phyloP scores from a whole-genome alignment of 495 filamentous ascomycete species.

The Penicillium turbatum region DNA sequence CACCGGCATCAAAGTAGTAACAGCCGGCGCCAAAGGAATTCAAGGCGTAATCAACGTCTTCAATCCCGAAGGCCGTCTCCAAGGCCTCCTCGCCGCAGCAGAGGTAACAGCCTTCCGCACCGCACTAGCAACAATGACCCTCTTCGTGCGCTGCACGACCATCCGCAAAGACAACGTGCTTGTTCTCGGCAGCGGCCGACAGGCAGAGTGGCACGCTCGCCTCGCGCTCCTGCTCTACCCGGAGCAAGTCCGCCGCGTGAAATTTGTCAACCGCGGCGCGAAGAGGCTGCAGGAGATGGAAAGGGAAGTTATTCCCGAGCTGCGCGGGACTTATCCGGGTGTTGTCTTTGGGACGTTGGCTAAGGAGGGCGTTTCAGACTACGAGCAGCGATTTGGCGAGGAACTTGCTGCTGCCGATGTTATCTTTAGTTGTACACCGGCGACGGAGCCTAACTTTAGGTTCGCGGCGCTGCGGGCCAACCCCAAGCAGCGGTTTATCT shows the following conservation, averaged over 20 bases:
- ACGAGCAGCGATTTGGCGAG: constrained; percentile 21
- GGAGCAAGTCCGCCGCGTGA: constrained; percentile 63
- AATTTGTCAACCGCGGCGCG: constrained; percentile 71
- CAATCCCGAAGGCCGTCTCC: constrained; percentile 58
- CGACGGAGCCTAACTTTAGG: constrained; percentile 57
- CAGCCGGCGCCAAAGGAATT: constrained; percentile 37
- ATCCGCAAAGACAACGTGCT: constrained; percentile 58
- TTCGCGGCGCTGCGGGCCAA: constrained; percentile 43
- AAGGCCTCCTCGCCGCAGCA: constrained; percentile 77
- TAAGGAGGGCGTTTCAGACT: constrained; percentile 29
- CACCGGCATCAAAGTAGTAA: constrained; percentile 62
- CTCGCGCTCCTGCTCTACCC: constrained; percentile 64
- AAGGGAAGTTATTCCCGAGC: constrained; percentile 20
- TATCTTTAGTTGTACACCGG: constrained; percentile 76
- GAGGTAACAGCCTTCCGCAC: constrained; percentile 93
- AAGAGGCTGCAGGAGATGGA: constrained; percentile 39
- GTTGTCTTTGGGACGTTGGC: constrained; percentile 24
- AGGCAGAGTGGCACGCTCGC: constrained; percentile 91
- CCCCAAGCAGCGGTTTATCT: constrained; percentile 65
- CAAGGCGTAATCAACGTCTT: constrained; percentile 79
- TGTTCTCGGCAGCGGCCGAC: constrained; percentile 82
- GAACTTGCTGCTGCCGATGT: constrained; percentile 52
- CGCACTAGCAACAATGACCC: constrained; percentile 73
- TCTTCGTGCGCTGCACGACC: constrained; percentile 55
- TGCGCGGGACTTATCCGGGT: constrained; percentile 25